A percentile compares a stretch with the other conserved stretches of the same genome.
These are phyloP conservation scores for Biscogniauxia sp. DNA, from an alignment of 2,329 filamentous ascomycete species.

Conservation along the genomic window DNA sequence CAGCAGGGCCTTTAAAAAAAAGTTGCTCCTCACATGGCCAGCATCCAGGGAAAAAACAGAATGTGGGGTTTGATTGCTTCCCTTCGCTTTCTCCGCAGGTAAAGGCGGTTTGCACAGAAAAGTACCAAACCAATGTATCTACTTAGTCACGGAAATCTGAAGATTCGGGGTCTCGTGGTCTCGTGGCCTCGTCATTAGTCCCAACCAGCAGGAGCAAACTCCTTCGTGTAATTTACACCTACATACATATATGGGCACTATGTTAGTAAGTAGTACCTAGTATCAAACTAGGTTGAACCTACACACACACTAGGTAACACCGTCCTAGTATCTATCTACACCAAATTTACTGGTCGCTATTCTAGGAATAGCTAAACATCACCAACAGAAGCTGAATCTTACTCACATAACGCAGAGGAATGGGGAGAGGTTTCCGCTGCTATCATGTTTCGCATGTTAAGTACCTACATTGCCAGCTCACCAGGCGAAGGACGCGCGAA, in stretches of 20 bases:
- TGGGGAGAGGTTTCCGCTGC: background rate
- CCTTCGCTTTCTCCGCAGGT: background rate
- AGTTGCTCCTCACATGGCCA: background rate
- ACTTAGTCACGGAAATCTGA: background rate
- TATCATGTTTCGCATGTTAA: background rate
- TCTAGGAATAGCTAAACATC: background rate
- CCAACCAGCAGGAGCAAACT: background rate
- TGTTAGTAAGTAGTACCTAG: too few relatives aligned
- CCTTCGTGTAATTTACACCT: too few relatives aligned
- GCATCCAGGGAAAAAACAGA: background rate
- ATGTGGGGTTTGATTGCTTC: background rate
- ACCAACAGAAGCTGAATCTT: background rate
- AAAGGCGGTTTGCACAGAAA: background rate
- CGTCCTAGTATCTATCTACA: background rate
- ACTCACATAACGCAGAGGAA: background rate
- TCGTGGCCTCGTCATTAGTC: background rate
- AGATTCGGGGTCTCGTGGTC: background rate
- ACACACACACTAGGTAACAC: background rate
- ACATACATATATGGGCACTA: too few relatives aligned
- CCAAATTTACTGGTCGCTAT: background rate
- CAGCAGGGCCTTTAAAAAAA: background rate
- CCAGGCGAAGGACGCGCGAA: background rate
- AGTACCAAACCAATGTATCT: background rate
- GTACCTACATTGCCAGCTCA: background rate
- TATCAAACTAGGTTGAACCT: too few relatives aligned